These are phyloP conservation scores for Trametes cingulata DNA, from an alignment of 768 basidiomycete genomes.

Conservation along the genomic window DNA sequence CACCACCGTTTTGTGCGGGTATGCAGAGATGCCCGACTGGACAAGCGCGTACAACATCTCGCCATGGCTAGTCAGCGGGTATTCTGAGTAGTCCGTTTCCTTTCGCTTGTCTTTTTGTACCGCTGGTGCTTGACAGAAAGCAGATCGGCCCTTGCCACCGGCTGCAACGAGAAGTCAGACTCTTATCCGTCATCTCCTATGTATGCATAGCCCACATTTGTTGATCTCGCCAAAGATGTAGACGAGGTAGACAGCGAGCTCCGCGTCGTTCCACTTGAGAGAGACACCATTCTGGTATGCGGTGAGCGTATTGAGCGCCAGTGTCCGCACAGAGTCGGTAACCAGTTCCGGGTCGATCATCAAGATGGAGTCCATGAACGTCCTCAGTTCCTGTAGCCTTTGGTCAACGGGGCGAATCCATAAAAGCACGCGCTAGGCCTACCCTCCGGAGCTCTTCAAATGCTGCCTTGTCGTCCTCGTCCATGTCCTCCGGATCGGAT, in stretches of 20 bases:
- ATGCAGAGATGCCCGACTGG: conserved; percentile 76
- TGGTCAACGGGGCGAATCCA: background rate
- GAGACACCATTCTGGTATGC: conserved; percentile 61
- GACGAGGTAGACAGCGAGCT: conserved; percentile 90
- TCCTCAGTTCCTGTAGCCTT: conserved; percentile 73
- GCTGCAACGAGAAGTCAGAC: conserved; percentile 38
- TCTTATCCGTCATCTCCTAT: background rate
- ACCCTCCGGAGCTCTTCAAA: conserved; percentile 90
- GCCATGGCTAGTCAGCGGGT: conserved; percentile 86
- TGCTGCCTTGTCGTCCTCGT: conserved; percentile 82
- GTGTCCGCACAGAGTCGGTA: conserved; percentile 68
- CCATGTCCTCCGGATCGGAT: conserved; percentile 77
- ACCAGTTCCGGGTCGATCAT: conserved; percentile 86
- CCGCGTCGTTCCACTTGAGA: conserved; percentile 90
- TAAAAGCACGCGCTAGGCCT: no score
- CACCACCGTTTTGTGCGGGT: conserved; percentile 80
- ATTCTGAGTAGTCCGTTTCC: conserved; percentile 71
- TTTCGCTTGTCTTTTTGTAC: conserved; percentile 69
- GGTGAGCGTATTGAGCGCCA: conserved; percentile 75
- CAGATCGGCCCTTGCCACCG: conserved; percentile 78
- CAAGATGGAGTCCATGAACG: conserved; percentile 84
- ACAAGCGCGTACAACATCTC: conserved; percentile 86
- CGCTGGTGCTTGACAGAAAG: conserved; percentile 78
- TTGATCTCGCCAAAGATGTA: conserved; percentile 93
- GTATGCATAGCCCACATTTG: conserved; percentile 58